Conservation (phyloP, 169 alveolate genomes). For the Plasmodium fragile region DNA sequence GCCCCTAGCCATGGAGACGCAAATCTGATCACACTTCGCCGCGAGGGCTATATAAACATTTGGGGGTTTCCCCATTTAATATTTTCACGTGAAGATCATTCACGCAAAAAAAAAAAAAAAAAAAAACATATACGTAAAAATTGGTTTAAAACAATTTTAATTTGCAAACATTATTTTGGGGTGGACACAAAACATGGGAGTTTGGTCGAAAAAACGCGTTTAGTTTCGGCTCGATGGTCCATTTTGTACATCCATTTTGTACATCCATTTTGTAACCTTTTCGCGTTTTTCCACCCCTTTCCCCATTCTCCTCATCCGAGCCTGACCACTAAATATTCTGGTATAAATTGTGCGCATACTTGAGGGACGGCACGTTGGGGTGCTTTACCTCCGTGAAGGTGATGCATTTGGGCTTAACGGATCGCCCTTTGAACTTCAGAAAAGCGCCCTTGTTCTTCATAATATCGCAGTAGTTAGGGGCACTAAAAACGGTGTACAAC, state of each 20-base stretch:
- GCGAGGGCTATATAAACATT: background rate
- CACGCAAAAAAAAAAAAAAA: background rate
- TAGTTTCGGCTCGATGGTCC: background rate
- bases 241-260: background rate
- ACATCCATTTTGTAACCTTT: background rate
- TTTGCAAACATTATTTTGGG: background rate
- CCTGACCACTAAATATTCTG: conserved; percentile 42
- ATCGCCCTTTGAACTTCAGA: conserved; percentile 65
- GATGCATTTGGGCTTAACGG: conserved; percentile 88
- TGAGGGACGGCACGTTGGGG: conserved; percentile 94
- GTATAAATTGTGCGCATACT: conserved; percentile 85
- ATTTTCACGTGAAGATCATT: background rate
- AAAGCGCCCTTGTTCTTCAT: conserved; percentile 99
- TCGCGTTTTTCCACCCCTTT: background rate
- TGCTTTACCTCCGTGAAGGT: conserved; percentile 91
- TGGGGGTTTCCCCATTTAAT: background rate
- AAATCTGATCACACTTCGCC: background rate
- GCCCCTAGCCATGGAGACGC: background rate
- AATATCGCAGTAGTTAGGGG: conserved; percentile 99
- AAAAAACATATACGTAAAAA: background rate
- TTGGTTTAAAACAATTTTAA: background rate
- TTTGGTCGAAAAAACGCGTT: background rate
- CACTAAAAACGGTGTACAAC: conserved; percentile 98
- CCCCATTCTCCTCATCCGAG: too few relatives aligned
- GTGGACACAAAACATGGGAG: background rate